Evolutionary conservation across 2,329 filamentous ascomycete species (phyloP).

Genomic region (Arachnomyces sp.): DNA sequence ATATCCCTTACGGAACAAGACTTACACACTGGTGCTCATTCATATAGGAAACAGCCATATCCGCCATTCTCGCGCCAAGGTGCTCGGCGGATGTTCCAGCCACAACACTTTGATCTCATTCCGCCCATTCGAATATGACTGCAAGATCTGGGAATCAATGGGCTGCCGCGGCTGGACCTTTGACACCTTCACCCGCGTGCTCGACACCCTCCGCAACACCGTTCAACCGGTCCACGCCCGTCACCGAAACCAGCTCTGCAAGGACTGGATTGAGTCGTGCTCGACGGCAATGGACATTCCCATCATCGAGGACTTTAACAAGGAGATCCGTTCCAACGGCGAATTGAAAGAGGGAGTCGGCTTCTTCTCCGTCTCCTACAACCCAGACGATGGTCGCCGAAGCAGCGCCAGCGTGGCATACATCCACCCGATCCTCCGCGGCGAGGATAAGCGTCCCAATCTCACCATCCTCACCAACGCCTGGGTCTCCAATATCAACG

Average conservation of each 20-base stretch:
- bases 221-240: conserved; percentile 78
- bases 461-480: conserved; percentile 79
- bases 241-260: conserved; percentile 83
- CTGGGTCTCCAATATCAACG: conserved; percentile 76
- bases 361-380: conserved; percentile 87
- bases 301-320: conserved; percentile 77
- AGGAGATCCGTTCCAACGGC: conserved; percentile 67
- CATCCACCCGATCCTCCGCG: conserved; percentile 81
- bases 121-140: conserved; percentile 82
- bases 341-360: conserved; percentile 69
- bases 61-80: conserved; percentile 85
- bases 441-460: conserved; percentile 75
- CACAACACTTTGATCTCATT: conserved; percentile 94
- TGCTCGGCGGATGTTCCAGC: conserved; percentile 83
- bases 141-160: conserved; percentile 72
- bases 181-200: conserved; percentile 69
- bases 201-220: conserved; percentile 83
- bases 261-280: conserved; percentile 81
- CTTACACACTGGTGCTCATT: conserved; percentile 1
- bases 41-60: conserved; percentile 75
- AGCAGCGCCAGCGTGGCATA: conserved; percentile 86
- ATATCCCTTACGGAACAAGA: neutral
- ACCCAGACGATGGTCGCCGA: conserved; percentile 76
- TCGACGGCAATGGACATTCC: conserved; percentile 72
- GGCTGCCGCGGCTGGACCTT: conserved; percentile 84